Evolutionary conservation across 805 yeast genomes (phyloP).

Genomic region (Tetrapisispora fleetii): DNA sequence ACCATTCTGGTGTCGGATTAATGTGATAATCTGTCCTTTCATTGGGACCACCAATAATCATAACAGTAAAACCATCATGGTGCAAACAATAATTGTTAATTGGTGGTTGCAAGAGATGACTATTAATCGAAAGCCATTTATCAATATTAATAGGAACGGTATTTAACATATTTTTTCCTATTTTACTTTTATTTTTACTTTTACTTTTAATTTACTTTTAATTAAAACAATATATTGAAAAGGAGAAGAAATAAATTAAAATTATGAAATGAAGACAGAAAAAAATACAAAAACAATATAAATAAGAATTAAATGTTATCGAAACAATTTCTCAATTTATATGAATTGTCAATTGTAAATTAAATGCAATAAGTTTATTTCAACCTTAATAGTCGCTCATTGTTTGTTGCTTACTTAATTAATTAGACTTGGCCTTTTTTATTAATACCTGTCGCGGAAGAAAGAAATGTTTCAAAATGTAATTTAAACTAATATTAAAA

Average conservation of each 20-base stretch:
- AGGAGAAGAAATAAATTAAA: not conserved
- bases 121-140: conserved; percentile 73
- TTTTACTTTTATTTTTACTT: not conserved
- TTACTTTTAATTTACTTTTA: not conserved
- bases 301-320: not conserved
- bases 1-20: conserved; percentile 92
- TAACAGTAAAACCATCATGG: conserved; percentile 84
- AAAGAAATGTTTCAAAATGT: not conserved
- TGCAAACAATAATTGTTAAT: conserved; percentile 87
- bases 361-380: not conserved
- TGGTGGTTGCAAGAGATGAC: conserved; percentile 74
- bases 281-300: not conserved
- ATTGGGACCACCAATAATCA: conserved; percentile 95
- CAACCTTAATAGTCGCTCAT: not conserved
- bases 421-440: no score
- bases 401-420: not conserved
- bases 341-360: no score
- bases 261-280: not conserved
- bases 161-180: conserved; percentile 11
- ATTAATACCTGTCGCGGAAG: not conserved
- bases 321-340: not conserved
- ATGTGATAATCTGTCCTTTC: conserved; percentile 89
- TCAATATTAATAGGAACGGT: conserved; percentile 59
- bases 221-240: not conserved
- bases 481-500: not conserved